phyloP scores from a whole-genome alignment of 2,329 filamentous ascomycete species.

The Chaetothyriales sp. region DNA sequence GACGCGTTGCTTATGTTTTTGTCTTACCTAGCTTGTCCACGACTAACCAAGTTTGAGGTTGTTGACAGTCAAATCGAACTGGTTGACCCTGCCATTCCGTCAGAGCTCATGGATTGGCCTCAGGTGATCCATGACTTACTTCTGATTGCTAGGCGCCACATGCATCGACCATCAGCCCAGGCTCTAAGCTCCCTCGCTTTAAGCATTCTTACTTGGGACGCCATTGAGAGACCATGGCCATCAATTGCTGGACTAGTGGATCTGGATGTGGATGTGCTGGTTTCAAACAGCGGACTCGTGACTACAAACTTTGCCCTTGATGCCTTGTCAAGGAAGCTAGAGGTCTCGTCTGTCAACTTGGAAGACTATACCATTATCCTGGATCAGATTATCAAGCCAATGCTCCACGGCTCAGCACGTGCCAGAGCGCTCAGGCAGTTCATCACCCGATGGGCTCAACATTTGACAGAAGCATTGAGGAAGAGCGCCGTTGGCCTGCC shows the following conservation, averaged over 20 bases:
- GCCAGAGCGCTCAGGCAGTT: constrained; percentile 28
- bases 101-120: neutral
- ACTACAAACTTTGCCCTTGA: constrained; percentile 24
- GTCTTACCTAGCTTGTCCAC: constrained; percentile 25
- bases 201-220: constrained; percentile 25
- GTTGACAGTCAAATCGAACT: neutral
- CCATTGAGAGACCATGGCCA: constrained; percentile 21
- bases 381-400: constrained; percentile 24
- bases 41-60: neutral
- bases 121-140: neutral
- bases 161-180: neutral
- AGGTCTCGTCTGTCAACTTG: constrained; percentile 3
- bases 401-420: constrained; percentile 26
- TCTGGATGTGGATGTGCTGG: constrained; percentile 28
- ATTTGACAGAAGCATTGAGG: constrained; percentile 24
- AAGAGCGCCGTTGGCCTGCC: constrained; percentile 11
- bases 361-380: constrained; percentile 23
- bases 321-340: constrained; percentile 22
- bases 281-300: constrained; percentile 29
- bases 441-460: constrained; percentile 26
- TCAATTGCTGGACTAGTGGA: constrained; percentile 28
- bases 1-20: constrained; percentile 33
- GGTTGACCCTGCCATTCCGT: neutral
- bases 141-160: neutral
- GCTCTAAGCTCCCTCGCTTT: constrained; percentile 27